Evolutionary conservation across 2,329 filamentous ascomycete species (phyloP), one percentile per base, ranked within the genome.

Genomic region (Ophiobolus disseminans): DNA sequence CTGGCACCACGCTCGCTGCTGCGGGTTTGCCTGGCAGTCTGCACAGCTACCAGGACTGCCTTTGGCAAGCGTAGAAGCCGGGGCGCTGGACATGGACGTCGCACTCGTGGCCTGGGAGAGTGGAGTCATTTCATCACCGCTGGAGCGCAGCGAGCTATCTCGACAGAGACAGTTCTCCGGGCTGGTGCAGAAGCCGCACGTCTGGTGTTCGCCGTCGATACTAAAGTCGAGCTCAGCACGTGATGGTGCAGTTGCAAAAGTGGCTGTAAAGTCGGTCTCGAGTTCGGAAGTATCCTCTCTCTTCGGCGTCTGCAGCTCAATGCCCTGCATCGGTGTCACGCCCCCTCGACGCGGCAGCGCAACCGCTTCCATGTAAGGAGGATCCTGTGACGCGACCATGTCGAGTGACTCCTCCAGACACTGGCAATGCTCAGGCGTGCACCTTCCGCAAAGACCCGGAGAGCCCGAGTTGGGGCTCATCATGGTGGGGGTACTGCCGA

Each of bases 251-350:
- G 39, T 39, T 1, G 50, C 36, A 39, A 63, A 68, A 14, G 59
- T 60, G 8, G 57, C 42, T 20, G 70, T 73, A 53, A 73, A 73
- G 40, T 73, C 70, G 17, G 68, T 69, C 45, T 73, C 70, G 21
- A 53, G 58, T 19, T 63, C 63, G 5, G 57, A 56, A 32, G 45
- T 59, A 4, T 53, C 40, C 22, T 63, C 55, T n/a, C 28, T 43
- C 21, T 54, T 48, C 11, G 36, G 50, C 14, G 36, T 53, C 32
- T 48, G 38, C 39, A 25, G 48, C 32, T 59, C 45, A 5, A 60
- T 40, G 17, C 53, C 58, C 16, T 60, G 59, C 50, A 61, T 57
- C 14, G 60, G 49, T 19, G 56, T 56, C 3, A 22, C 23, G 11
- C 22, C 48, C 16, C 34, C 35, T 19, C 42, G 44, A 13, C 30